A percentile compares a stretch with the other conserved stretches of the same genome.
These are phyloP conservation scores for Trichoderma cornu-damae DNA, from an alignment of 2,329 filamentous ascomycete genomes.

Conservation along the genomic window DNA sequence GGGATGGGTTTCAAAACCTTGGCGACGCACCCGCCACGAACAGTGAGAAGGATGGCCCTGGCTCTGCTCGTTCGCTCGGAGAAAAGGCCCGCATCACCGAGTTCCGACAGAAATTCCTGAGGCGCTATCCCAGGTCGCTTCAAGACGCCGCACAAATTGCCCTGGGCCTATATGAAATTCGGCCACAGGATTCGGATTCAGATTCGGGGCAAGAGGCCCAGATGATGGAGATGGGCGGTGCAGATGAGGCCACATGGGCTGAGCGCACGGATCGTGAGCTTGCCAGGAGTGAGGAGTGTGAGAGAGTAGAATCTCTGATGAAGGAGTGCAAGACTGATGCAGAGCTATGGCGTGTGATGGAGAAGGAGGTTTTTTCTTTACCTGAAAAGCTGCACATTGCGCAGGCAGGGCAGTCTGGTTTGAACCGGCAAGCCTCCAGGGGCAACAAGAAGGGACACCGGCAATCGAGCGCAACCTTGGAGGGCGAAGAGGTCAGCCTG, in stretches of 20 bases:
- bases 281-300: conserved; percentile 42
- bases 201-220: conserved; percentile 21
- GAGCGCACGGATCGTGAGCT: conserved; percentile 35
- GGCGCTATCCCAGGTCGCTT: conserved; percentile 37
- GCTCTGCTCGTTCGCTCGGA: conserved; percentile 28
- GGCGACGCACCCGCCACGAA: neutral
- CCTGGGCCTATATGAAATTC: conserved; percentile 35
- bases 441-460: conserved; percentile 19
- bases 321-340: conserved; percentile 52
- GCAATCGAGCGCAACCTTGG: neutral
- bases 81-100: conserved; percentile 32
- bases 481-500: conserved; percentile 17
- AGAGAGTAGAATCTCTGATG: conserved; percentile 52
- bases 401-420: conserved; percentile 20
- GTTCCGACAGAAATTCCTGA: conserved; percentile 35
- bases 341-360: conserved; percentile 62
- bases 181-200: conserved; percentile 26
- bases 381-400: conserved; percentile 52
- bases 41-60: neutral
- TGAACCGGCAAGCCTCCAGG: conserved; percentile 3
- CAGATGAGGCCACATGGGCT: conserved; percentile 31
- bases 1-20: neutral
- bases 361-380: conserved; percentile 60
- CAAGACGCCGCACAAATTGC: conserved; percentile 38
- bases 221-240: conserved; percentile 30